Evolutionary conservation across 371 early-diverging fungal genomes (phyloP).

Genomic region (Syncephalastrum monosporum): DNA sequence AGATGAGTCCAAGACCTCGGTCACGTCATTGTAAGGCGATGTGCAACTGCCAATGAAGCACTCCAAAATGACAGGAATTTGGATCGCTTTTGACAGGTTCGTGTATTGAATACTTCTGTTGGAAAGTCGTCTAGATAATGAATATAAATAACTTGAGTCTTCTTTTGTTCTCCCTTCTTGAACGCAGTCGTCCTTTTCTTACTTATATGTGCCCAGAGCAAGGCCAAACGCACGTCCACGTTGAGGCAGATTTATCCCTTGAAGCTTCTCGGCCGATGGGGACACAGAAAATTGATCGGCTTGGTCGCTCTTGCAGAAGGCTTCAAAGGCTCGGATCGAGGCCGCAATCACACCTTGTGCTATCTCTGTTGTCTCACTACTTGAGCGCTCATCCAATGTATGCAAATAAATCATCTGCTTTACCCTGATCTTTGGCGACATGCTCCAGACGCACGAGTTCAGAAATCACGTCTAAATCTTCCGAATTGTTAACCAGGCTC

Average conservation of each 20-base stretch:
- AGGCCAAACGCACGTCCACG: constrained; percentile 34
- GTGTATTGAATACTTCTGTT: constrained; percentile 23
- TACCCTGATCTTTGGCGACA: constrained; percentile 19
- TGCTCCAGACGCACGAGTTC: constrained; percentile 27
- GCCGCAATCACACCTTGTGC: constrained; percentile 17
- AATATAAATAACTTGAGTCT: neutral
- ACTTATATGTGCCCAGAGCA: constrained; percentile 26
- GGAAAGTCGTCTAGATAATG: constrained; percentile 13
- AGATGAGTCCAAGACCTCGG: constrained; percentile 13
- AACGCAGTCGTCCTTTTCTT: neutral
- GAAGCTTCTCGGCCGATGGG: constrained; percentile 2
- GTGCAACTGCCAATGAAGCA: constrained; percentile 40
- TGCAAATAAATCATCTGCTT: neutral
- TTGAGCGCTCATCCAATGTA: neutral
- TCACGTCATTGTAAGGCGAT: constrained; percentile 18
- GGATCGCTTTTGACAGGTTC: constrained; percentile 37
- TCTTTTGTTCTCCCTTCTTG: neutral
- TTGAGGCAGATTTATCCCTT: constrained; percentile 29
- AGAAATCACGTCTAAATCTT: constrained; percentile 37
- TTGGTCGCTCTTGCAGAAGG: constrained; percentile 13
- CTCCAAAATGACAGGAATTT: constrained; percentile 40
- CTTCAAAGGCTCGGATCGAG: constrained; percentile 22
- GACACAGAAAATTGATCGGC: constrained; percentile 1
- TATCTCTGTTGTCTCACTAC: constrained; percentile 11
- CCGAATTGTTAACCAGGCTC: constrained; percentile 34